Conservation (phyloP, 495 filamentous ascomycete species). For the Trichoderma gamsii region DNA sequence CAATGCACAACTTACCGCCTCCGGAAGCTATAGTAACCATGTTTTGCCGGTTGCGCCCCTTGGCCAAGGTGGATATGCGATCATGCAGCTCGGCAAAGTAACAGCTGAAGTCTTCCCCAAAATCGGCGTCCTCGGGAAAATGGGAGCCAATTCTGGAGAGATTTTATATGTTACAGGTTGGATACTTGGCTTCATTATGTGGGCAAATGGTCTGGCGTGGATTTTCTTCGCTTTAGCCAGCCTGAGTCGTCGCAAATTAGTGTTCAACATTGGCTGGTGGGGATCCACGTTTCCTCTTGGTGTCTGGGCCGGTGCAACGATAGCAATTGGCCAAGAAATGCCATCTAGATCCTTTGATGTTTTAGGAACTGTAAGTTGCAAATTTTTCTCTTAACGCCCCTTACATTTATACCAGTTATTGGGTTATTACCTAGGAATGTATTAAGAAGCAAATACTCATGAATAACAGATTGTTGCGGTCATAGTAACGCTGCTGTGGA, state of each 20-base stretch:
- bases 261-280: constrained; percentile 67
- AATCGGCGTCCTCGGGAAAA: constrained; percentile 26
- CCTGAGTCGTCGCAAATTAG: constrained; percentile 42
- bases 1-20: constrained; percentile 50
- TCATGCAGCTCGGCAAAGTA: constrained; percentile 50
- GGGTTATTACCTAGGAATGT: neutral
- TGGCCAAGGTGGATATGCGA: constrained; percentile 51
- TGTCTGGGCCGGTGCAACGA: constrained; percentile 47
- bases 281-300: constrained; percentile 57
- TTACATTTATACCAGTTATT: neutral
- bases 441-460: neutral
- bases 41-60: constrained; percentile 58
- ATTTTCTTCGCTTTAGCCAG: constrained; percentile 50
- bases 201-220: constrained; percentile 58
- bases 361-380: constrained; percentile 42
- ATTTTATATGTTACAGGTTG: constrained; percentile 50
- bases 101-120: constrained; percentile 44
- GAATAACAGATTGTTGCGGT: constrained; percentile 38
- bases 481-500: constrained; percentile 46
- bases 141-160: constrained; percentile 34
- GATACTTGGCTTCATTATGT: constrained; percentile 48
- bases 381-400: neutral
- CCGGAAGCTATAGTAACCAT: constrained; percentile 54
- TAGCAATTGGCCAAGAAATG: constrained; percentile 43
- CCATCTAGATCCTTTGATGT: constrained; percentile 49